Base-by-base conservation (phyloP, 441 rosid genomes). In the Hypseocharis bilobata region DNA sequence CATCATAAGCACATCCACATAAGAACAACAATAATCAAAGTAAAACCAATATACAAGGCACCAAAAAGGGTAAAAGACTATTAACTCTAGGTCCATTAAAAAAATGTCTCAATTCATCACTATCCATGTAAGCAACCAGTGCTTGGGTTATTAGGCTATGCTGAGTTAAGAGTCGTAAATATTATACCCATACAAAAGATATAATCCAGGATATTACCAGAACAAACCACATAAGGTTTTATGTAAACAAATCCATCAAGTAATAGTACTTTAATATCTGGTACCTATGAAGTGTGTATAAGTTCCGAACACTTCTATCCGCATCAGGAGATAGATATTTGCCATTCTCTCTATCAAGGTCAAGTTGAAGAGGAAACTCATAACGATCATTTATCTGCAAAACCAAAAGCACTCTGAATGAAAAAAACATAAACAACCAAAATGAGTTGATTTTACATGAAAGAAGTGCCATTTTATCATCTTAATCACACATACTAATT, bases 261-360 rank as follows among this genome's bases (percentile, higher is more conserved):
- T 49, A 49, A 49, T n/a, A 49, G 55, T 19, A 19, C 55, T 32
- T 28, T 29, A 44, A 45, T 16, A n/a, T 44, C 11, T 52, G 56
- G 62, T 74, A 89, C 96, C 97, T 88, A 74, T 91, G 97, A 77
- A 91, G 96, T 28, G 94, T 86, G 81, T 91, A 91, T 59, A 91
- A 90, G 74, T 91, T 91, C 56, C 94, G 85, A 60, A 91, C 90
- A 63, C 84, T 88, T 83, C 83, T 82, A 78, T 88, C 96, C 25
- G 97, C 90, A 0, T 88, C 92, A 51, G 96, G 96, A 56, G 97
- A 91, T 63, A 91, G 74, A 76, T 91, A 91, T 72, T 83, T 91
- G 29, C 94, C 83, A 71, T 84, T 63, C 32, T 87, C 94, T 80
- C 89, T 73, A 52, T 82, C 86, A 72, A 82, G 86, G 74, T 82